These are phyloP conservation scores for Mycena leptocephala DNA, from an alignment of 768 basidiomycete genomes.

Conservation along the genomic window DNA sequence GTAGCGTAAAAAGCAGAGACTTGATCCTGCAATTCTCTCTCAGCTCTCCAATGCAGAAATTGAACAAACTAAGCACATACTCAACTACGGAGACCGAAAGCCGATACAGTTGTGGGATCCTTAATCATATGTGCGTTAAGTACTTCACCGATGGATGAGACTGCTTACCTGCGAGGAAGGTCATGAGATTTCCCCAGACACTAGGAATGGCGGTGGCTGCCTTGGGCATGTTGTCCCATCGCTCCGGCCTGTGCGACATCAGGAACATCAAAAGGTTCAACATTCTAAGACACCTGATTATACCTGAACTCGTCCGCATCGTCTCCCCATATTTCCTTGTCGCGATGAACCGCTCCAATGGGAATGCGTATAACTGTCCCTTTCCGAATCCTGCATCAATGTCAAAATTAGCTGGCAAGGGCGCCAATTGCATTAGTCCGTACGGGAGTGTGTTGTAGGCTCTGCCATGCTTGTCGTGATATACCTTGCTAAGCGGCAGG, in stretches of 20 bases:
- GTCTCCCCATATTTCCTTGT: not conserved
- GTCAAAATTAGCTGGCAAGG: not conserved
- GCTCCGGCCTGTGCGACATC: not conserved
- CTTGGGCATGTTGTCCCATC: not conserved
- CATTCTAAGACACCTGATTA: too few relatives aligned
- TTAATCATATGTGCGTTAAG: slow-evolving; percentile 51
- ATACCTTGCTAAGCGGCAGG: not conserved
- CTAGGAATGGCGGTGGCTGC: not conserved
- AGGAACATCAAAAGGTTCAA: too few relatives aligned
- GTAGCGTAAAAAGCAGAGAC: too few relatives aligned
- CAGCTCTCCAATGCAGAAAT: not conserved
- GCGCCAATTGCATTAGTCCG: not conserved
- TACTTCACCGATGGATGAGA: not conserved
- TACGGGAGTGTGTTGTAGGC: not conserved
- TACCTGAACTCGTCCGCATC: not conserved
- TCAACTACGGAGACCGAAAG: slow-evolving; percentile 31
- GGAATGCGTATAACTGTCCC: not conserved
- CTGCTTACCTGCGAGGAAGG: not conserved
- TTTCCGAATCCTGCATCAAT: not conserved
- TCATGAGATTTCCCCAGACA: not conserved
- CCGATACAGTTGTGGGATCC: slow-evolving; percentile 63
- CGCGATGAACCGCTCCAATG: not conserved
- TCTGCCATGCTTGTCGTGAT: not conserved
- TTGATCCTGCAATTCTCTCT: not conserved
- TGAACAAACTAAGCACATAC: not conserved